Conservation (phyloP, 176 grass and related monocot genomes). For the Phoenix roebelenii region DNA sequence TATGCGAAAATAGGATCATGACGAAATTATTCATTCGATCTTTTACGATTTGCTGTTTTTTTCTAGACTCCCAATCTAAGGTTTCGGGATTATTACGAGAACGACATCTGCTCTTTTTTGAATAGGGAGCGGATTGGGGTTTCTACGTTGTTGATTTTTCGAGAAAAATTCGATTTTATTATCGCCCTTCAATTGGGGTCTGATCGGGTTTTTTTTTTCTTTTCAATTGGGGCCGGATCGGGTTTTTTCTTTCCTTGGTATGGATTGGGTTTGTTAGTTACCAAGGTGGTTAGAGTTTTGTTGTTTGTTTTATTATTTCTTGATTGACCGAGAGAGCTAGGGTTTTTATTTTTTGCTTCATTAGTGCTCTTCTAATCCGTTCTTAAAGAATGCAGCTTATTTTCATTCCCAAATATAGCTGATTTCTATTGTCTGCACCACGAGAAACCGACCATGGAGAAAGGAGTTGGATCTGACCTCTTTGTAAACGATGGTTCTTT, state of each 20-base stretch:
- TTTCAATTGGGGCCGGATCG: not conserved
- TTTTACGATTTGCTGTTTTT: not conserved
- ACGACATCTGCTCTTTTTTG: not conserved
- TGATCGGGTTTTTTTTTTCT: not conserved
- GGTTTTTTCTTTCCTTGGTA: not conserved
- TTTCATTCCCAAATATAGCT: not conserved
- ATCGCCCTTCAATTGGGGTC: not conserved
- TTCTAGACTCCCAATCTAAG: not conserved
- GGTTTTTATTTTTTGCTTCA: not conserved
- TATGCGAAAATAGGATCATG: not conserved
- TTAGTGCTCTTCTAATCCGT: constrained; percentile 15
- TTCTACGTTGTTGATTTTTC: not conserved
- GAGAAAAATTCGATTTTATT: not conserved
- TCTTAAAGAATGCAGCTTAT: constrained; percentile 48
- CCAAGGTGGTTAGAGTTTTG: not conserved
- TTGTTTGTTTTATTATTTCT: not conserved
- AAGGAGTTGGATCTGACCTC: constrained; percentile 27
- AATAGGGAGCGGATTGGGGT: not conserved
- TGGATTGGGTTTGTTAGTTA: not conserved
- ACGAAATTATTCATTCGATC: not conserved
- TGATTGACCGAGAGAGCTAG: not conserved
- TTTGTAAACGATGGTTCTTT: constrained; percentile 98
- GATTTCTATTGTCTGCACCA: constrained; percentile 2
- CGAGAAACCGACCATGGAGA: constrained; percentile 26
- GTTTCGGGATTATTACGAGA: not conserved